Percentiles rank a stretch among this genome's conserved stretches.
Evolutionary conservation across 352 stramenopile species (phyloP).

Genomic region (Pythium brachiatum): DNA sequence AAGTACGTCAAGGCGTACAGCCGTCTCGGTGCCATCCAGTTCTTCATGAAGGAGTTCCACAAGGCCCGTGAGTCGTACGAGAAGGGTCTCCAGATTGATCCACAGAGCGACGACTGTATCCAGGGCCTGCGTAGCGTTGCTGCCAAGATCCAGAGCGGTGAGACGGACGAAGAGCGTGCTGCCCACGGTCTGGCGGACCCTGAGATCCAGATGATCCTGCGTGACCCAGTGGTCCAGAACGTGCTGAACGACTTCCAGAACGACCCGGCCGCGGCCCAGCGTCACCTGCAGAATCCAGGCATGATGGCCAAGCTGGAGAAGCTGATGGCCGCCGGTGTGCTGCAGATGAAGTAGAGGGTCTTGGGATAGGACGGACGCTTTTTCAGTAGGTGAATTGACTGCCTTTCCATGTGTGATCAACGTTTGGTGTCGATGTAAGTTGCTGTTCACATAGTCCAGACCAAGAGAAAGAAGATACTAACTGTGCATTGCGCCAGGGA

Average conservation of each 20-base stretch:
- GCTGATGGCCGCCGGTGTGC: conserved; percentile 97
- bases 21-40: conserved; percentile 98
- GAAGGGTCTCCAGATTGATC: conserved; percentile 94
- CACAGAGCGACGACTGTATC: conserved; percentile 94
- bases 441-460: no score
- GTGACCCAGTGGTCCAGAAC: conserved; percentile 97
- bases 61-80: conserved; percentile 98
- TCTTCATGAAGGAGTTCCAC: conserved; percentile 99
- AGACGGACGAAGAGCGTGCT: conserved; percentile 95
- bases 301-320: conserved; percentile 99
- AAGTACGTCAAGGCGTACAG: conserved; percentile 99
- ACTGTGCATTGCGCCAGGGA: no score
- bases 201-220: conserved; percentile 97
- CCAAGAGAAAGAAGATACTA: no score
- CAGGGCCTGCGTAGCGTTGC: conserved; percentile 94
- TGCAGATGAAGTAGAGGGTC: conserved; percentile 88
- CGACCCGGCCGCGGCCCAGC: conserved; percentile 88
- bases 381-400: conserved; percentile 1
- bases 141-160: conserved; percentile 93
- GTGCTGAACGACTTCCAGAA: conserved; percentile 98
- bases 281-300: conserved; percentile 93
- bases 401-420: not conserved
- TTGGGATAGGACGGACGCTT: not conserved
- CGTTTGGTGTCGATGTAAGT: no score
- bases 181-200: conserved; percentile 98